phyloP scores from a whole-genome alignment of 176 grass and related monocot species.

The Carex pumila region DNA sequence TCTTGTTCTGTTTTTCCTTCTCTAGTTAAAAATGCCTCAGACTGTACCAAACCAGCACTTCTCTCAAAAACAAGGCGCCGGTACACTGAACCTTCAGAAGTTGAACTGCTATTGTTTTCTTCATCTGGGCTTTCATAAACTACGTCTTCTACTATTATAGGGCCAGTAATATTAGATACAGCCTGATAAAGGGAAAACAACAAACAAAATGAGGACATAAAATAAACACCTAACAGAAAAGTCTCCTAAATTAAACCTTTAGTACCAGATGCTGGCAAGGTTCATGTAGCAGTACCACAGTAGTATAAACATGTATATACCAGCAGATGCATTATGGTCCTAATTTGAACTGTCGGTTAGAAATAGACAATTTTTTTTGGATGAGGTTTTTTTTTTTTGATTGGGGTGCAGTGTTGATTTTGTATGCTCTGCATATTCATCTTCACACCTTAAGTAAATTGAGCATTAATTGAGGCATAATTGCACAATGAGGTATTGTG shows the following conservation, averaged over 20 bases:
- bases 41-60: slow-evolving; percentile 90
- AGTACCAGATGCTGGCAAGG: not conserved
- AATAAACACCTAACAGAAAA: not conserved
- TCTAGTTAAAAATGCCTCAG: slow-evolving; percentile 68
- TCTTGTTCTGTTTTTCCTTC: slow-evolving; percentile 41
- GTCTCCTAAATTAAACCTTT: not conserved
- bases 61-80: slow-evolving; percentile 79
- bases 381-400: not conserved
- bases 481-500: not conserved
- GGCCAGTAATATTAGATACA: slow-evolving; percentile 75
- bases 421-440: not conserved
- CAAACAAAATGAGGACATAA: not conserved
- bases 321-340: not conserved
- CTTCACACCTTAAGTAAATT: not conserved
- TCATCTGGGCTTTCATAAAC: slow-evolving; percentile 58
- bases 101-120: slow-evolving; percentile 16
- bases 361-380: not conserved
- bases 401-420: not conserved
- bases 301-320: not conserved
- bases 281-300: not conserved
- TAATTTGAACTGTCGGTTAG: not conserved
- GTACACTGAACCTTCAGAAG: slow-evolving; percentile 40
- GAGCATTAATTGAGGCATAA: not conserved
- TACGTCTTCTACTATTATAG: slow-evolving; percentile 92
- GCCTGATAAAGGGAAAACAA: slow-evolving; percentile 9